Evolutionary conservation across 2,329 filamentous ascomycete genomes (phyloP).

Genomic region (Xylariaceae sp.): DNA sequence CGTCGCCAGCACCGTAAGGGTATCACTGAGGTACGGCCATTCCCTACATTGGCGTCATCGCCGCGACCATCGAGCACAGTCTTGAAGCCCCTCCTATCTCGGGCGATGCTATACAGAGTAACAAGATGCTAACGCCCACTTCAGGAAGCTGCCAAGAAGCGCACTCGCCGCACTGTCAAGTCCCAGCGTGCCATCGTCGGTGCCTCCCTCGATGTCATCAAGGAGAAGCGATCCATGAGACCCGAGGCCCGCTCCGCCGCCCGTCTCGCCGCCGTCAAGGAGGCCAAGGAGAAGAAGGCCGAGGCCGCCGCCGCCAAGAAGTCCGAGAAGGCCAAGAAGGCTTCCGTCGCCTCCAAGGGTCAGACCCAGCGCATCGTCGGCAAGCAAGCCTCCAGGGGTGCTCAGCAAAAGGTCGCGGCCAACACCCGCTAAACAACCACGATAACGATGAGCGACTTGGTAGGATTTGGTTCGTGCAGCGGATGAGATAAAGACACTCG

Average conservation of each 20-base stretch:
- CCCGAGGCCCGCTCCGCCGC: conserved; percentile 93
- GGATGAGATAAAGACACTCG: conserved; percentile 13
- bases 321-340: conserved; percentile 97
- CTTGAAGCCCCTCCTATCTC: neutral
- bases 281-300: conserved; percentile 98
- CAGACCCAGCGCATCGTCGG: conserved; percentile 77
- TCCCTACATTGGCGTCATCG: neutral
- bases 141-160: conserved; percentile 99
- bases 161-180: conserved; percentile 97
- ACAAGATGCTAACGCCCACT: conserved; percentile 38
- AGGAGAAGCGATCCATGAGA: conserved; percentile 93
- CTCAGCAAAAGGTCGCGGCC: conserved; percentile 78
- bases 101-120: neutral
- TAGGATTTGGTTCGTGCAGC: conserved; percentile 13
- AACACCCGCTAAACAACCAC: conserved; percentile 70
- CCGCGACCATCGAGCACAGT: too few relatives aligned
- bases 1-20: conserved; percentile 99
- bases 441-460: conserved; percentile 8
- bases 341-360: conserved; percentile 71
- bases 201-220: conserved; percentile 99
- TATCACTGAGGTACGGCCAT: conserved; percentile 91
- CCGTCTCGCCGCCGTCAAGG: conserved; percentile 87
- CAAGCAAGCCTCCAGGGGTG: conserved; percentile 97
- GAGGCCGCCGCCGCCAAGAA: conserved; percentile 90
- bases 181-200: conserved; percentile 97